phyloP scores from a whole-genome alignment of 768 basidiomycete genomes.

The Erythrobasidium yunnanense region DNA sequence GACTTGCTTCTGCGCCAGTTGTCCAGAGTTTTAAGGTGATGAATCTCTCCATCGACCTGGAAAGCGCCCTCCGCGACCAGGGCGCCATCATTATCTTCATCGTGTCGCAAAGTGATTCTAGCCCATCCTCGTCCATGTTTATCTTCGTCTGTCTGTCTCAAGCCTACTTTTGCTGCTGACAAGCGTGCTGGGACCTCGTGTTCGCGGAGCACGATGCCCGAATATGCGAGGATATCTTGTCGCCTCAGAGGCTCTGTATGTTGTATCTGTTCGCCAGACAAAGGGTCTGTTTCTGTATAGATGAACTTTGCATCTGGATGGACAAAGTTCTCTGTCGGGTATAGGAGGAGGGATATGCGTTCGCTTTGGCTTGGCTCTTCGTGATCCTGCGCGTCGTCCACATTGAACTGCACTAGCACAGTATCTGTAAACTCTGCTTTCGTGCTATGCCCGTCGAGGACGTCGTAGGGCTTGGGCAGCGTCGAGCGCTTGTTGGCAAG shows the following conservation, averaged over 20 bases:
- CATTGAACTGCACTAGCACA: constrained; percentile 26
- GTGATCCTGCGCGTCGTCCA: constrained; percentile 3
- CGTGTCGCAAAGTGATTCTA: constrained; percentile 60
- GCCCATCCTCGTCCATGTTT: constrained; percentile 55
- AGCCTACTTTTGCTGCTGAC: constrained; percentile 56
- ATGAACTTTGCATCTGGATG: constrained; percentile 66
- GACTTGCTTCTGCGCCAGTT: background rate
- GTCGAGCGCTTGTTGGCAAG: background rate
- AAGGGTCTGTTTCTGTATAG: constrained; percentile 50
- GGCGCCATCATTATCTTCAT: constrained; percentile 39
- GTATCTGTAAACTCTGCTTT: constrained; percentile 7
- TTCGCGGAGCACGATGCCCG: constrained; percentile 62
- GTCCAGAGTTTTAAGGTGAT: constrained; percentile 12
- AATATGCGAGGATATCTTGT: constrained; percentile 57
- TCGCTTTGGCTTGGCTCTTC: constrained; percentile 42
- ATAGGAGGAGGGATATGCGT: constrained; percentile 60
- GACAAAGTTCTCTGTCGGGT: constrained; percentile 65
- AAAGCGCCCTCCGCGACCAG: constrained; percentile 22
- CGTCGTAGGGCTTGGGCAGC: background rate
- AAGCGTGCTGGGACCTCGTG: constrained; percentile 50
- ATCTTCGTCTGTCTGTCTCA: constrained; percentile 42
- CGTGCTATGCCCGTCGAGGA: background rate
- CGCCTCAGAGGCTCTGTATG: constrained; percentile 56
- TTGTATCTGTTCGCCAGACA: constrained; percentile 48
- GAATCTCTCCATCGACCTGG: constrained; percentile 17